These are phyloP conservation scores for Nakaseomyces delphensis DNA, from an alignment of 1,139 yeast species.

Conservation along the genomic window DNA sequence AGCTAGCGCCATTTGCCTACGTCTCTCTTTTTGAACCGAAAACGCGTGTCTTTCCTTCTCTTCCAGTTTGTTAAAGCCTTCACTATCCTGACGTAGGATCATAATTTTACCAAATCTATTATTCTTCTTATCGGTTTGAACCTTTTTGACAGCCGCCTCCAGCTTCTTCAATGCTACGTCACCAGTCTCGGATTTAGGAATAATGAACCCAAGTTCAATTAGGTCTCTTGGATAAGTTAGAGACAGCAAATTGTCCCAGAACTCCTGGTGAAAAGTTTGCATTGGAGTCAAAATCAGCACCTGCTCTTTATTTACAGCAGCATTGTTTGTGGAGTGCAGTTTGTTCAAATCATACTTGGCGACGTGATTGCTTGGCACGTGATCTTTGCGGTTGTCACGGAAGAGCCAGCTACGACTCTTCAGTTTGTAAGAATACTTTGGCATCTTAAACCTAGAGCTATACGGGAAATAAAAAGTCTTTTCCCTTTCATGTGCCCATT, in stretches of 20 bases:
- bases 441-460: conserved; percentile 29
- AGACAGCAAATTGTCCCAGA: conserved; percentile 74
- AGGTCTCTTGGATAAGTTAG: conserved; percentile 76
- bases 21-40: conserved; percentile 77
- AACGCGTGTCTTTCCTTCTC: conserved; percentile 78
- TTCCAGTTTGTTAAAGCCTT: conserved; percentile 53
- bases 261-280: conserved; percentile 72
- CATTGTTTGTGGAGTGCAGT: conserved; percentile 58
- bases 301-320: conserved; percentile 67
- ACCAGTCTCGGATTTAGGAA: conserved; percentile 75
- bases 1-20: conserved; percentile 87
- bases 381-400: conserved; percentile 38
- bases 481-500: conserved; percentile 32
- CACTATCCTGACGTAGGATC: conserved; percentile 83
- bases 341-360: conserved; percentile 77
- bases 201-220: conserved; percentile 81
- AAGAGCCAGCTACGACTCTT: conserved; percentile 38
- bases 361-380: conserved; percentile 67
- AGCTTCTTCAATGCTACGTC: conserved; percentile 63
- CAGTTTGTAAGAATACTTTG: conserved; percentile 43
- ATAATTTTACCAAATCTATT: conserved; percentile 70
- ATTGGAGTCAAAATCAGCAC: conserved; percentile 82
- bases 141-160: conserved; percentile 64
- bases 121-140: conserved; percentile 50
- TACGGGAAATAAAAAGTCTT: conserved; percentile 31